phyloP scores from a whole-genome alignment of 495 filamentous ascomycete genomes.

The Saxispiralis lemnorum region DNA sequence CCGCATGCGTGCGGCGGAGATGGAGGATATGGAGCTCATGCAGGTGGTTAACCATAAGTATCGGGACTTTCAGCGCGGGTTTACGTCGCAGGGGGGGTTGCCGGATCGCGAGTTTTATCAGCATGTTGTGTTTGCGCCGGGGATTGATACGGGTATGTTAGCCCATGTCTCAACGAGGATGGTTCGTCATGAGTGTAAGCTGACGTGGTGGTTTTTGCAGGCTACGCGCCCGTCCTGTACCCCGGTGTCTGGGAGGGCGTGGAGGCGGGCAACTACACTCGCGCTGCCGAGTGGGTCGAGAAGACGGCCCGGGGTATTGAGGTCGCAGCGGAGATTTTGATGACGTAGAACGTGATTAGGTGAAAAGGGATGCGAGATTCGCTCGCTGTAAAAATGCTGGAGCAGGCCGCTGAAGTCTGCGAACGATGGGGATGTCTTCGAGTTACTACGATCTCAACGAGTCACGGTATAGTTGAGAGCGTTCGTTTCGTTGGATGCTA shows the following conservation, averaged over 20 bases:
- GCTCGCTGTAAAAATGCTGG: no score
- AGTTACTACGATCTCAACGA: no score
- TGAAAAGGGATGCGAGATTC: neutral
- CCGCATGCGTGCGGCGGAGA: conserved; percentile 1
- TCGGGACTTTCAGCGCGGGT: conserved; percentile 19
- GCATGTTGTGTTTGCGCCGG: conserved; percentile 18
- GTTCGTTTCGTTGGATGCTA: no score
- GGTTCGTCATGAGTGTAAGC: neutral
- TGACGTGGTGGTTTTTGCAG: neutral
- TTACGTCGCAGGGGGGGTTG: conserved; percentile 19
- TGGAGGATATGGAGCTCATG: conserved; percentile 9
- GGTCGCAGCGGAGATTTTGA: conserved; percentile 18
- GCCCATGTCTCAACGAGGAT: neutral
- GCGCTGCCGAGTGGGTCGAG: conserved; percentile 17
- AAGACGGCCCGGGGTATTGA: conserved; percentile 20
- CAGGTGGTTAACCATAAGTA: conserved; percentile 19
- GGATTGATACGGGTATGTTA: conserved; percentile 20
- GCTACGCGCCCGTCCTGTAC: conserved; percentile 19
- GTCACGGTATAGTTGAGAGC: no score
- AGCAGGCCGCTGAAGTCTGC: no score
- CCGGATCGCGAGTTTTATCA: conserved; percentile 21
- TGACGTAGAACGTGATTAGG: conserved; percentile 1
- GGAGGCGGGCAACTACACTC: conserved; percentile 12
- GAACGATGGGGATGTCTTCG: no score
- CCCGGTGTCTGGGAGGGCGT: conserved; percentile 23